Conservation (phyloP, 1,139 yeast genomes). For the Wickerhamiella pararugosa region DNA sequence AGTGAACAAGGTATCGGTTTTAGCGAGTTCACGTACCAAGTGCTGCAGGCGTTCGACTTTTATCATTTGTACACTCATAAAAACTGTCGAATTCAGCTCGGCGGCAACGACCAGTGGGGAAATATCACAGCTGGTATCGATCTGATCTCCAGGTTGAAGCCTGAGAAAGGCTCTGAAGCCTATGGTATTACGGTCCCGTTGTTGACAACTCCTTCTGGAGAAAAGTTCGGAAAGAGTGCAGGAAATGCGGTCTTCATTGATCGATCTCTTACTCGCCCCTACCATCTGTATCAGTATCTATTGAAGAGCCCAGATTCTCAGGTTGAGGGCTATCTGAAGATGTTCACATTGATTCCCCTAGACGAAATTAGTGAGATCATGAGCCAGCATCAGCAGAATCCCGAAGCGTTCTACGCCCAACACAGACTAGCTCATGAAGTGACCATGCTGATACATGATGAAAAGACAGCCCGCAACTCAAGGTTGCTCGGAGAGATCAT, state of each 20-base stretch:
- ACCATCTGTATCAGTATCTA: slow-evolving; percentile 74
- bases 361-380: slow-evolving; percentile 40
- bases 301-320: slow-evolving; percentile 69
- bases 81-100: slow-evolving; percentile 63
- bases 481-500: slow-evolving; percentile 48
- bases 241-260: slow-evolving; percentile 93
- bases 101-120: slow-evolving; percentile 99
- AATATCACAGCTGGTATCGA: slow-evolving; percentile 95
- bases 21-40: slow-evolving; percentile 86
- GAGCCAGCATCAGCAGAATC: slow-evolving; percentile 38
- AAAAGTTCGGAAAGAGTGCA: slow-evolving; percentile 91
- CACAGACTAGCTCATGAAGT: slow-evolving; percentile 66
- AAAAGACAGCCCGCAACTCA: slow-evolving; percentile 55
- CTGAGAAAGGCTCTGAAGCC: slow-evolving; percentile 21
- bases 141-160: slow-evolving; percentile 48
- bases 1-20: slow-evolving; percentile 73
- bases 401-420: slow-evolving; percentile 59
- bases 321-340: slow-evolving; percentile 49
- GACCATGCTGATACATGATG: slow-evolving; percentile 76
- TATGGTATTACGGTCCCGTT: slow-evolving; percentile 85
- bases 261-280: slow-evolving; percentile 55
- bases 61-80: slow-evolving; percentile 56
- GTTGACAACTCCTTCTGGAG: slow-evolving; percentile 78
- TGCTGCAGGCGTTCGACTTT: slow-evolving; percentile 87
- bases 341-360: slow-evolving; percentile 66